Evolutionary conservation across 2,329 filamentous ascomycete species (phyloP), one percentile per base, ranked within the genome.

Genomic region (Diplodia sapinea): DNA sequence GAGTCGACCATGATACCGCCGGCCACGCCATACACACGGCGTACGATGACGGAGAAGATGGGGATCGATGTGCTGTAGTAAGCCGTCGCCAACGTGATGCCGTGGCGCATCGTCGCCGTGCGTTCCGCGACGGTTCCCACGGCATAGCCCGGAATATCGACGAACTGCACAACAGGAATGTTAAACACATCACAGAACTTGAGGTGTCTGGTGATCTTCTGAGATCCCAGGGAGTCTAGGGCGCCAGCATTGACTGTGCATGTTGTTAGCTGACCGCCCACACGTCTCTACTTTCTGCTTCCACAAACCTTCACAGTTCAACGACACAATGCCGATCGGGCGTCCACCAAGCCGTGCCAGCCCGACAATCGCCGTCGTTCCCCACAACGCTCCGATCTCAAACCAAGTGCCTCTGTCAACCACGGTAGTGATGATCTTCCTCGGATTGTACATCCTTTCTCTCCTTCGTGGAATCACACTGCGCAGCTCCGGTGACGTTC

Each of bases 171-270:
- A 4, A 89, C 79, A 0, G 88, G 88, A 2, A 89, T 77, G 69
- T 90, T 90, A 80, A 89, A 88, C 52, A 89, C 82, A 72, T 90
- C 88, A 69, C 86, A 86, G 72, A 89, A 83, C 72, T 89, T 89
- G 43, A 89, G 76, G 74, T 88, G 82, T 2, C 85, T 79, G 0
- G 83, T 85, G 23, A 89, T 79, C 72, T 89, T 89, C 70, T 89
- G 87, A 11, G 84, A 85, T 5, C 87, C 87, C 0, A 82, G 79
- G 0, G 87, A 85, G 73, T 89, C 87, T 9, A 89, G 76, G 0
- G 88, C 87, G 11, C 88, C 87, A 0, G 85, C 83, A 56, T 87
- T 86, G 23, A 87, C 82, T 68, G 52, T 6, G n/a, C 11, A 36
- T 8, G 4, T 8, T 15, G 36, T 59, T 17, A 59, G 56, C 23